Evolutionary conservation across 1,284 basidiomycete genomes (phyloP), one percentile per base, ranked within the genome.

Genomic region (Termitomyces sp.): DNA sequence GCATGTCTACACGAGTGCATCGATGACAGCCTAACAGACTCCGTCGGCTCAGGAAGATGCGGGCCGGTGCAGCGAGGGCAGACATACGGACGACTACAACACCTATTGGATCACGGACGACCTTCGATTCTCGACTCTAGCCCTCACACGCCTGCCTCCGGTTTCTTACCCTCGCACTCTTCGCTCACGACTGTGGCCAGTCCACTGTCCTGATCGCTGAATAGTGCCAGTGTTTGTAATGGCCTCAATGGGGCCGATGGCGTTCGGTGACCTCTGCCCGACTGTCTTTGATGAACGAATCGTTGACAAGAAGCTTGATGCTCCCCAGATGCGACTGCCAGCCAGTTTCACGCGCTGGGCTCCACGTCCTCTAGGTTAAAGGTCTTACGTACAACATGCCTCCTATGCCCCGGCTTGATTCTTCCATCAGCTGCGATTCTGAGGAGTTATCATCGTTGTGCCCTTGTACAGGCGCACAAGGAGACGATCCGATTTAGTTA

Each of bases 21-120:
- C 51, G 54, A 59, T 59, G 55, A 59, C 53, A 52, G 56, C 52
- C 47, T 40, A 33, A 49, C 57, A 57, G 52, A 53, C 45, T 53
- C 45, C 49, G 50, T 60, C 57, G 58, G 61, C 54, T 59, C 44
- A 56, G 60, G 60, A 62, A 63, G 57, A 59, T 59, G 39, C 59
- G 57, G 55, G 62, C 64, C 66, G 65, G 66, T 65, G 63, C 60
- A 58, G 62, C 58, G 58, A 66, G 56, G 65, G 66, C 58, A 58
- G 60, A 61, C 62, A 53, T 57, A 67, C 59, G 61, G 62, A 59
- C 54, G 59, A 62, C 60, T 33, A 8, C n/a, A 40, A 50, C 47
- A 38, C 51, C 50, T 40, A 39, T 40, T 53, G 62, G 59, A 59
- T 47, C 53, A 52, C 31, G 56, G 53, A 61, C 48, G 56, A 54